These are phyloP conservation scores for Colletotrichum spaethianum DNA, from an alignment of 2,329 filamentous ascomycete genomes.

Conservation along the genomic window DNA sequence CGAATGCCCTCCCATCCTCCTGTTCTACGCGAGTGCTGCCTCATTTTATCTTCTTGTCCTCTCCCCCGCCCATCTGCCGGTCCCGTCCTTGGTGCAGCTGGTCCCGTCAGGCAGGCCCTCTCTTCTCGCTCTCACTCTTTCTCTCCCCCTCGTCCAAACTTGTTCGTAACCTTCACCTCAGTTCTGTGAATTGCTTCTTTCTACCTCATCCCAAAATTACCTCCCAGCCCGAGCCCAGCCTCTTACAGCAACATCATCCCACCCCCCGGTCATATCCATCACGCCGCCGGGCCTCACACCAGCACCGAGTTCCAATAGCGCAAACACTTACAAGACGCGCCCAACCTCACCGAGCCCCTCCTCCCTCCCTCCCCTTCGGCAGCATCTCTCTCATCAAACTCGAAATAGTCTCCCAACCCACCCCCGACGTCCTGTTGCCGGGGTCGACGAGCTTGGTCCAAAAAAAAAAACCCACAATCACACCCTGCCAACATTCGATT, in stretches of 20 bases:
- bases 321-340: background rate
- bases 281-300: constrained; percentile 6
- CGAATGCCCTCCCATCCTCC: constrained; percentile 31
- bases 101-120: constrained; percentile 36
- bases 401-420: constrained; percentile 19
- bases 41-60: constrained; percentile 12
- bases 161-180: background rate
- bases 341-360: background rate
- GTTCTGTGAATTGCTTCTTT: constrained; percentile 36
- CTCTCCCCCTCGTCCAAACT: background rate
- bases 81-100: background rate
- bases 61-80: constrained; percentile 9
- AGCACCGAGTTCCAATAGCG: background rate
- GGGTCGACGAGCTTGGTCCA: constrained; percentile 33
- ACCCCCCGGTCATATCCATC: background rate
- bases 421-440: constrained; percentile 20
- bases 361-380: background rate
- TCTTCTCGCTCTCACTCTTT: background rate
- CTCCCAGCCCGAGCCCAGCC: background rate
- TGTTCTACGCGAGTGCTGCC: constrained; percentile 13
- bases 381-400: constrained; percentile 24
- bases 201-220: background rate
- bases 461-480: constrained; percentile 18
- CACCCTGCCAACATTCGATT: constrained; percentile 35
- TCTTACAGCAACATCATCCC: background rate